phyloP scores from a whole-genome alignment of 352 stramenopile genomes.

The Pythium brassicae region DNA sequence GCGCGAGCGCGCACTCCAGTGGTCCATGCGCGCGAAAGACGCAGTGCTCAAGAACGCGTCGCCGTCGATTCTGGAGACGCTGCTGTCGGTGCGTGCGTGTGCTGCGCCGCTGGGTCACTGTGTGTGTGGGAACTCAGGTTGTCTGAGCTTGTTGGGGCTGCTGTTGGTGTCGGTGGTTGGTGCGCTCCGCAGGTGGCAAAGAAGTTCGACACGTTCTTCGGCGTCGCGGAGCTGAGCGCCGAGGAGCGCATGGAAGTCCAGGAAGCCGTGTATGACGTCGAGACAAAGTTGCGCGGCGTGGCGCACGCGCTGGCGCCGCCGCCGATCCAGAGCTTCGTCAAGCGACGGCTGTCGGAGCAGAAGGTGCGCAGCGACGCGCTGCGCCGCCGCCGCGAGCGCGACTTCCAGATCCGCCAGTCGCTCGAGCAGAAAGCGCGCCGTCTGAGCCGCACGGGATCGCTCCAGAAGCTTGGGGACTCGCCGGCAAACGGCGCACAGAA shows the following conservation, averaged over 20 bases:
- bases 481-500: constrained; percentile 16
- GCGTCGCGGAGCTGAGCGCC: constrained; percentile 32
- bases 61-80: constrained; percentile 30
- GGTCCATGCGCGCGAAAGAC: constrained; percentile 45
- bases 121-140: no score
- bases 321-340: constrained; percentile 84
- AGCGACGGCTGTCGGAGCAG: constrained; percentile 70
- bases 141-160: no score
- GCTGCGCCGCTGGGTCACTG: not conserved
- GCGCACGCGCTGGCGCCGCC: constrained; percentile 48
- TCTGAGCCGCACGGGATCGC: constrained; percentile 8
- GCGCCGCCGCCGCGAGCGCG: constrained; percentile 65
- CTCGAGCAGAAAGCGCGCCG: constrained; percentile 37
- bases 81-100: constrained; percentile 33
- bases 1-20: constrained; percentile 38
- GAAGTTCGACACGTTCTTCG: constrained; percentile 79
- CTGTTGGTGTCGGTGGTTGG: not conserved
- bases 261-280: constrained; percentile 59
- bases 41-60: constrained; percentile 33
- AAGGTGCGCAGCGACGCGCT: constrained; percentile 69
- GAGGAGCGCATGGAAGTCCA: constrained; percentile 63
- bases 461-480: constrained; percentile 1
- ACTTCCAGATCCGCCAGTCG: constrained; percentile 61
- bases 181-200: constrained; percentile 42
- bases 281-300: constrained; percentile 43